Percentiles rank a stretch among this genome's conserved stretches.
Conservation (phyloP, 768 basidiomycete genomes). For the Lanmaoa rubissima region DNA sequence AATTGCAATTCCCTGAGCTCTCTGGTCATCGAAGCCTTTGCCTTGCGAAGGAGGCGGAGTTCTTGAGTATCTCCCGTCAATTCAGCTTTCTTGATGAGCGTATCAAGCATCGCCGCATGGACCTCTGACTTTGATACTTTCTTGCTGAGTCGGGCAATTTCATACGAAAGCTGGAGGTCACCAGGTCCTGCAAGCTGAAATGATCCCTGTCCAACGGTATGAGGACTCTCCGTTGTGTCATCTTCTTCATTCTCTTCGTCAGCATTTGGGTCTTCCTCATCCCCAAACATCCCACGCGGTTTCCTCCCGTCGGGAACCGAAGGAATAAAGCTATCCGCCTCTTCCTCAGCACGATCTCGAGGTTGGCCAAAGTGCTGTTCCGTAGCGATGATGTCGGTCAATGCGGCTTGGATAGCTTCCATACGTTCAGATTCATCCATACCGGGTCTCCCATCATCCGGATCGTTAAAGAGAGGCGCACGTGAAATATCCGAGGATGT, state of each 20-base stretch:
- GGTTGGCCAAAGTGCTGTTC: constrained; percentile 52
- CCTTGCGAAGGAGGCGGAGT: constrained; percentile 75
- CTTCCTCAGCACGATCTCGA: constrained; percentile 10
- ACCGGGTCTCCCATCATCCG: constrained; percentile 54
- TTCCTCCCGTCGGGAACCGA: constrained; percentile 14
- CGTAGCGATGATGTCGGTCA: constrained; percentile 92
- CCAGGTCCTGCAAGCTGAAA: constrained; percentile 85
- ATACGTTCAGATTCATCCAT: constrained; percentile 78
- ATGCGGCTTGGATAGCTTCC: constrained; percentile 94
- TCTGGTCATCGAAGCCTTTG: constrained; percentile 75
- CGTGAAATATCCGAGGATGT: constrained; percentile 52
- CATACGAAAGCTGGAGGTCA: constrained; percentile 83
- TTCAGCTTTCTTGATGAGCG: constrained; percentile 92
- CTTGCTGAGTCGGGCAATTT: constrained; percentile 75
- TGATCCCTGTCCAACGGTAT: constrained; percentile 43
- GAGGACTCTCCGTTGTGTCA: constrained; percentile 20
- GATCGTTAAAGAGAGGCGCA: constrained; percentile 79
- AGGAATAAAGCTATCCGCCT: constrained; percentile 3
- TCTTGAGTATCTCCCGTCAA: constrained; percentile 88
- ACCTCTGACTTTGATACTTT: constrained; percentile 75
- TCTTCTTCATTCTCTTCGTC: constrained; percentile 51
- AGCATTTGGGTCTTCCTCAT: constrained; percentile 37
- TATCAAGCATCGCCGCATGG: constrained; percentile 82
- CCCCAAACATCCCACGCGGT: constrained; percentile 34
- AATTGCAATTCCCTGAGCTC: constrained; percentile 84